Evolutionary conservation across 1,284 basidiomycete species (phyloP), one percentile per base, ranked within the genome.

Genomic region (Melampsora occidentalis): DNA sequence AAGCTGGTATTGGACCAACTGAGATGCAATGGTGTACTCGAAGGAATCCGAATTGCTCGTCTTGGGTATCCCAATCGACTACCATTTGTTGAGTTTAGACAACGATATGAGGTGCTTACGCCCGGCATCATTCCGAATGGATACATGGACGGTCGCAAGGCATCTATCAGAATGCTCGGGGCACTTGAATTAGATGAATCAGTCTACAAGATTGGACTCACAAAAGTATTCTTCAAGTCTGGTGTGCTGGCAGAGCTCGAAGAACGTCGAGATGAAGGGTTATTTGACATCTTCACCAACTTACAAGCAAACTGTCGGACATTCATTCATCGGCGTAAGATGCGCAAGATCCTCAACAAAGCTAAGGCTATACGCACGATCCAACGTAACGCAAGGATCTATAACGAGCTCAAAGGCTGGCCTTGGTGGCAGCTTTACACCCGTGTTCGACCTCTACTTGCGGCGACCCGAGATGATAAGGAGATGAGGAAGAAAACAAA

Each of bases 381-480:
- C 78, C 96, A 98, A 83, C 88, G 90, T 48, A 99, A 99, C 82
- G 96, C 96, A 1, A 86, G 93, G 14, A 87, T 97, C 16, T 99
- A 99, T 81, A 90, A 90, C 31, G 89, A 93, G 75, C 86, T 97
- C 16, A 87, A 90, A 67, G 92, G 96, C 77, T 99, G 96, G 97
- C 94, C 97, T 0, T 99, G 97, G 97, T 99, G 97, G 97, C 92
- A 94, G 79, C 87, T 99, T 20, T 99, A 97, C 83, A 94, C 92
- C 20, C 97, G 87, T 89, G 78, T 99, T 31, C 90, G 94, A 63
- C 97, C 97, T 0, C 83, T 99, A 16, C 87, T 99, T 14, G 92
- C 92, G 20, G 96, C 95, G 0, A 97, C 96, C 1, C 86, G 94
- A 28, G 91, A 90, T 79, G 96, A 99, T 81, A 94, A 97, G 57